Evolutionary conservation across 306 rosid species (phyloP), one percentile per base, ranked within the genome.

Genomic region (Canavalia ensiformis): DNA sequence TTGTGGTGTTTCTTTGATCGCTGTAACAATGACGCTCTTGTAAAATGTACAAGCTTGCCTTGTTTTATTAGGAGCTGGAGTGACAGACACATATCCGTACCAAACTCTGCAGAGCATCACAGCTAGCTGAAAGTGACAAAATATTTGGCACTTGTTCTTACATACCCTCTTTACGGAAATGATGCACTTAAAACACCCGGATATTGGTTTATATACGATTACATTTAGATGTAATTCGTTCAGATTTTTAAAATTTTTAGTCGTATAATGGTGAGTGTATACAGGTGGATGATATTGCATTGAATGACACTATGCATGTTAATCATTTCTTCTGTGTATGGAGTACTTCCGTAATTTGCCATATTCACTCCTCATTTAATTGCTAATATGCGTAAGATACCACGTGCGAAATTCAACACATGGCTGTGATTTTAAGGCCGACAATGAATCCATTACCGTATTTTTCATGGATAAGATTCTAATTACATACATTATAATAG

Each of bases 81-180:
- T 31, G 64, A 9, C 0, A 1, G 78, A 47, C 66, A 72, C 41
- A 65, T 13, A 68, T 49, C 3, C 39, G 57, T 34, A 10, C 0
- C 25, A 57, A 47, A 25, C 68, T 41, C 67, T 52, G 18, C 66
- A 34, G 1, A 37, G 58, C 54, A 51, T 57, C 63, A 62, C 82
- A 77, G 82, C 82, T 60, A 33, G 68, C 47, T 50, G 79, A 77
- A 51, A 77, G 12, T 63, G 86, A 77, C 79, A n/a, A 8, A 41
- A 41, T 30, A 52, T 60, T 45, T 39, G 29, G 75, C 73, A 5
- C 72, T 28, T 30, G 41, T 45, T 11, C 11, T 63, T 18, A 35
- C 33, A 7, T 0, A 0, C 18, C 28, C 5, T 63, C 9, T 11
- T 1, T 33, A 8, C 2, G 29, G 8, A 54, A 1, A 45, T 4